Evolutionary conservation across 306 rosid genomes (phyloP).

Genomic region (Cicer arietinum): DNA sequence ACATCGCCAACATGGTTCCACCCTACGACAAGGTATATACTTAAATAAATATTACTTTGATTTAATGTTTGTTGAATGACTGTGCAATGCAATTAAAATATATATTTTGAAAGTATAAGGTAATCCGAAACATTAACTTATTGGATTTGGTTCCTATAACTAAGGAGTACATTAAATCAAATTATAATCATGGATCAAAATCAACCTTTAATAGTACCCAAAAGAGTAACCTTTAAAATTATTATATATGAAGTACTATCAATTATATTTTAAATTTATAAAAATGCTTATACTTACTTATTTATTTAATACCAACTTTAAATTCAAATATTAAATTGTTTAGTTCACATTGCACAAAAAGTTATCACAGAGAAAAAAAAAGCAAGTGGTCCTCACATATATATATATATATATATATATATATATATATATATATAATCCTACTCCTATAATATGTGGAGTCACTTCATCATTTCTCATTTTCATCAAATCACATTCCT

Average conservation of each 20-base stretch:
- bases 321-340: not conserved
- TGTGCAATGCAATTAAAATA: slow-evolving; percentile 45
- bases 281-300: not conserved
- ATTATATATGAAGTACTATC: not conserved
- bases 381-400: too few relatives aligned
- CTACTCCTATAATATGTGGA: not conserved
- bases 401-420: too few relatives aligned
- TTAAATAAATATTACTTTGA: too few relatives aligned
- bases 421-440: too few relatives aligned
- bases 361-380: too few relatives aligned
- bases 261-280: not conserved
- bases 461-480: not conserved
- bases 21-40: slow-evolving; percentile 73
- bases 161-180: not conserved
- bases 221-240: not conserved
- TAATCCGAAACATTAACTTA: not conserved
- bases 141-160: not conserved
- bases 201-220: too few relatives aligned
- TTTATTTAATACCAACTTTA: not conserved
- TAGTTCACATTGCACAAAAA: not conserved
- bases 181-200: too few relatives aligned
- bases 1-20: slow-evolving; percentile 99
- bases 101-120: not conserved
- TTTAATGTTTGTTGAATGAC: slow-evolving; percentile 1
- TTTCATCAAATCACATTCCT: not conserved